Base-by-base conservation (phyloP, 768 basidiomycete genomes). In the Suillus americanus region DNA sequence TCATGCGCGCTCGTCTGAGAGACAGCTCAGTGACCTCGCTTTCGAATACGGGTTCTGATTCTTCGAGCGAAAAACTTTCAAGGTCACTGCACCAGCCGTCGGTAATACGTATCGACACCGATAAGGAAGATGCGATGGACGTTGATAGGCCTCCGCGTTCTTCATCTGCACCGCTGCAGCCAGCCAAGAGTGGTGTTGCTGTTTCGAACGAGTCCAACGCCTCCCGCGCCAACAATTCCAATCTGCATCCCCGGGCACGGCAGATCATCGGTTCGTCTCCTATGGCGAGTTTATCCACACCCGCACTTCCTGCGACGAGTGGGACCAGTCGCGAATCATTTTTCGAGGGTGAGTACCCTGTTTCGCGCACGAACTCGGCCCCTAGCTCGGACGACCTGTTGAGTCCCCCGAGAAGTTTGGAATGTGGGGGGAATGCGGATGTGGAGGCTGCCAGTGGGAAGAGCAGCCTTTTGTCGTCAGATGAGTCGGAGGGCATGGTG, bases 21-120 rank as follows among this genome's bases (percentile, higher is more conserved):
- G 57, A 59, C 20, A 73, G 74, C 25, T 76, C 76, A 7, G 74
- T 62, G n/a, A 76, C 75, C 20, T 76, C 75, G 48, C 43, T 74
- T 53, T 75, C 74, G 45, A 63, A 61, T 46, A 60, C 60, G 33
- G 71, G 76, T 37, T 65, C 61, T 5, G 71, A 68, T 41, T 73
- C 72, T 5, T 62, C 59, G 10, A 61, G 48, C 8, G 53, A 51
- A 35, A 65, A 62, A 56, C 64, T 41, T 33, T 43, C 10, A 51
- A 68, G 41, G 18, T 35, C 53, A 25, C 60, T 66, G 40, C 64
- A 59, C 53, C 66, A 55, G 38, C 62, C 66, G 38, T 67, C 64
- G 5, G 61, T n/a, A 18, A 23, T 62, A 43, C 62, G 59, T 65
- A n/a, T 62, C 14, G 45, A 20, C 8, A 61, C 64, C 51, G 64